phyloP scores from a whole-genome alignment of 2,329 filamentous ascomycete species.

The Emergomyces orientalis region DNA sequence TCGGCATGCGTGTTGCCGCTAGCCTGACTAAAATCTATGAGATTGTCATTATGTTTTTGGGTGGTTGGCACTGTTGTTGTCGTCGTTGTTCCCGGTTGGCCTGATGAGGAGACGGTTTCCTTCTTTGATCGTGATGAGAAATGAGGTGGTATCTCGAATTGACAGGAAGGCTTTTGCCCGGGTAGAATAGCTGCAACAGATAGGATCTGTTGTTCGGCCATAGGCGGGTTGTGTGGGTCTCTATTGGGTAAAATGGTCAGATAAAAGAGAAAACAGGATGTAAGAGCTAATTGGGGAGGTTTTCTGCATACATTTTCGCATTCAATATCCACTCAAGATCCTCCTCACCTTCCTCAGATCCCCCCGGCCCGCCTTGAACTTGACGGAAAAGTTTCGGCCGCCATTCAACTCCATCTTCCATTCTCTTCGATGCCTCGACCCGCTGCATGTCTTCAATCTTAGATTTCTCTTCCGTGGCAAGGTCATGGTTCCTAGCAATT shows the following conservation, averaged over 20 bases:
- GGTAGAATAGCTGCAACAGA: constrained; percentile 75
- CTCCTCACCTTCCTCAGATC: constrained; percentile 70
- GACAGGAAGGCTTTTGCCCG: constrained; percentile 55
- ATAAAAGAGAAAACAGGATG: background rate
- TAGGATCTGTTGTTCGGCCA: constrained; percentile 72
- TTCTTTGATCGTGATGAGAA: constrained; percentile 10
- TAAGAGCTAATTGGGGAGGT: background rate
- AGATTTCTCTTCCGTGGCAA: constrained; percentile 92
- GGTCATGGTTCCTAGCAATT: constrained; percentile 72
- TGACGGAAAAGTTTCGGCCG: constrained; percentile 72
- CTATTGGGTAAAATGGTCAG: constrained; percentile 29
- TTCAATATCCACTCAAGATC: constrained; percentile 93
- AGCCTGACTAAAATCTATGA: constrained; percentile 22
- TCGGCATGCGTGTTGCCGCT: background rate
- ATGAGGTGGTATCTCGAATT: constrained; percentile 49
- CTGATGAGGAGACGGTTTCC: background rate
- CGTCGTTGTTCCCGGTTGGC: background rate
- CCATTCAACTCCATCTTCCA: constrained; percentile 76
- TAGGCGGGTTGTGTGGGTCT: constrained; percentile 55
- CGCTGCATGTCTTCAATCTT: constrained; percentile 88
- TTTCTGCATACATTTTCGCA: constrained; percentile 59
- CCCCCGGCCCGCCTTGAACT: constrained; percentile 61
- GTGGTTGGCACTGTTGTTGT: background rate
- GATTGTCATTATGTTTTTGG: constrained; percentile 11
- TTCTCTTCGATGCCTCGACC: constrained; percentile 72